These are phyloP conservation scores for Globisporangium splendens DNA, from an alignment of 352 stramenopile species.

Conservation along the genomic window DNA sequence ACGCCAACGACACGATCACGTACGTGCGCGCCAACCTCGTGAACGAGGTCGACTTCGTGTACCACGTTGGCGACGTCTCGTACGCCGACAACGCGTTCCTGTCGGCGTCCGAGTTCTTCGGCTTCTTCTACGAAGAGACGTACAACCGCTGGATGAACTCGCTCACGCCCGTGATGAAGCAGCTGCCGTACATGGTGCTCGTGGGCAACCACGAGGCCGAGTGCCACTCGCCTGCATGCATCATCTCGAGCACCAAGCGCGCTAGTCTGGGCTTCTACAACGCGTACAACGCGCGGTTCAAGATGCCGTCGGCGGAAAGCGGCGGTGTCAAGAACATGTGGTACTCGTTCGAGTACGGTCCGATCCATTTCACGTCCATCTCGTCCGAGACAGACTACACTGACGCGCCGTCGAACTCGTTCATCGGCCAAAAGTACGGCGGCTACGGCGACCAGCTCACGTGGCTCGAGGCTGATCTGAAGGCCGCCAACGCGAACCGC, in stretches of 20 bases:
- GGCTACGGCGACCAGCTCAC: conserved; percentile 44
- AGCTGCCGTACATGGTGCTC: conserved; percentile 79
- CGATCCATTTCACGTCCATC: conserved; percentile 83
- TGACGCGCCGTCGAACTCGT: conserved; percentile 32
- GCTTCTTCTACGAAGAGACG: conserved; percentile 86
- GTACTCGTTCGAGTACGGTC: conserved; percentile 86
- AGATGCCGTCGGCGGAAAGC: conserved; percentile 80
- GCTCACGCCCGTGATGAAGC: conserved; percentile 43
- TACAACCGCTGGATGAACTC: conserved; percentile 87
- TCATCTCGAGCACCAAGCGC: conserved; percentile 39
- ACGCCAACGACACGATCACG: conserved; percentile 33
- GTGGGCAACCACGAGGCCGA: conserved; percentile 88
- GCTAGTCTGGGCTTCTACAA: conserved; percentile 71
- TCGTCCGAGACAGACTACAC: conserved; percentile 74
- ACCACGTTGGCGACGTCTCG: conserved; percentile 73
- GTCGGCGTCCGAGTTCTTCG: conserved; percentile 18
- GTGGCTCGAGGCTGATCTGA: conserved; percentile 49
- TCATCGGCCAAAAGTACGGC: conserved; percentile 27
- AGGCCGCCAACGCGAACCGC: conserved; percentile 40
- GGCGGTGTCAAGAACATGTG: conserved; percentile 74
- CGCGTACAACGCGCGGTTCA: conserved; percentile 82
- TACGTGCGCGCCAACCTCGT: conserved; percentile 31
- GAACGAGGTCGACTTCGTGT: conserved; percentile 48
- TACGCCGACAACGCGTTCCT: conserved; percentile 35
- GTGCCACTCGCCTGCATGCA: conserved; percentile 69